Conservation (phyloP, 106 monocot species). For the Dioscorea zingiberensis region DNA sequence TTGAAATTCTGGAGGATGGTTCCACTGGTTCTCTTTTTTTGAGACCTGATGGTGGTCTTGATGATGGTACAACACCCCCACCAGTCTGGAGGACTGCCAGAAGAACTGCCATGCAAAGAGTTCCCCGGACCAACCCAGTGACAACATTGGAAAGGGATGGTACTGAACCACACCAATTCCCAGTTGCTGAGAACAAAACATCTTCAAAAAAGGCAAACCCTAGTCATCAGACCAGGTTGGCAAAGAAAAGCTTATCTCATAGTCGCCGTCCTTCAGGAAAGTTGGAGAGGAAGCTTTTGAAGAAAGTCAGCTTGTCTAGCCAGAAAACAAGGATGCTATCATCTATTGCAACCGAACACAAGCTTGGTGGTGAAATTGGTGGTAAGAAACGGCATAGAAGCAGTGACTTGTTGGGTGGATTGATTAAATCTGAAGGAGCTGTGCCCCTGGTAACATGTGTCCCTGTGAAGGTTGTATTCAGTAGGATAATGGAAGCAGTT, state of each 20-base stretch:
- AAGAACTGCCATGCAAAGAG: conserved; percentile 70
- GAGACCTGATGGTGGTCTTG: conserved; percentile 14
- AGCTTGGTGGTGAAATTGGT: conserved; percentile 4
- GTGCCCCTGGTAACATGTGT: conserved; percentile 62
- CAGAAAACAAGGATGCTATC: conserved; percentile 63
- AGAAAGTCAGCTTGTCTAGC: conserved; percentile 31
- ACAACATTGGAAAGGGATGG: conserved; percentile 34
- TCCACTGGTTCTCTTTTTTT: conserved; percentile 29
- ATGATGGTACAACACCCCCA: conserved; percentile 36
- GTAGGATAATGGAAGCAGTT: conserved; percentile 67
- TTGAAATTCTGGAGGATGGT: conserved; percentile 75
- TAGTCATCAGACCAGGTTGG: neutral
- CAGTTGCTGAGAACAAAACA: conserved; percentile 30
- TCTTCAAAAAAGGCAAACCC: conserved; percentile 14
- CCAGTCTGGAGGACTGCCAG: conserved; percentile 70
- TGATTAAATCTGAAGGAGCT: conserved; percentile 44
- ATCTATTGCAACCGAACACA: conserved; percentile 34
- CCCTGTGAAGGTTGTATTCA: conserved; percentile 68
- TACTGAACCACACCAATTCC: conserved; percentile 13
- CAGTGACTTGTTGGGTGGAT: conserved; percentile 23
- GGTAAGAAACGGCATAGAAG: conserved; percentile 2
- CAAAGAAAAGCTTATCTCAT: conserved; percentile 32
- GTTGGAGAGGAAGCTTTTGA: conserved; percentile 28
- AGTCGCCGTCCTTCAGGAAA: conserved; percentile 5
- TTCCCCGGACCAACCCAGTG: conserved; percentile 52